A percentile compares a stretch with the other conserved stretches of the same genome.
Conservation (phyloP, 225 moss, liverwort and hornwort genomes). For the Rhytidiadelphus loreus region DNA sequence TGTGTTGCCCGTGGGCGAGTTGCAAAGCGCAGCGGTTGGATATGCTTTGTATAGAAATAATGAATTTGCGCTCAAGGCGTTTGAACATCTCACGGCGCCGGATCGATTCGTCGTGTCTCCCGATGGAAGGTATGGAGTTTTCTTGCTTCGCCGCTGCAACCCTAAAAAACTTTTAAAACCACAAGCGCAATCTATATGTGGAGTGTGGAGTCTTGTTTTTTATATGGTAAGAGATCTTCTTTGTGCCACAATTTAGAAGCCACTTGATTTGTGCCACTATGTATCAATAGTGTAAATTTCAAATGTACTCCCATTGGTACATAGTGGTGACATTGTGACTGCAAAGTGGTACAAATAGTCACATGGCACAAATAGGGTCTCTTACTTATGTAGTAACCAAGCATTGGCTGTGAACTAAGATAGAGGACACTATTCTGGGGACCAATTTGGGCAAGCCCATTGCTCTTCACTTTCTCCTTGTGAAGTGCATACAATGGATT, state of each 20-base stretch:
- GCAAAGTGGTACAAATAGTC: background rate
- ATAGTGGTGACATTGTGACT: too few species aligned
- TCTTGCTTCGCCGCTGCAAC: background rate
- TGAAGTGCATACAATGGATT: background rate
- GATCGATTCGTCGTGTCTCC: slow-evolving; percentile 4
- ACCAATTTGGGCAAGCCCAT: background rate
- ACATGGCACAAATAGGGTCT: background rate
- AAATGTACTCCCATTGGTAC: background rate
- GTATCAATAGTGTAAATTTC: background rate
- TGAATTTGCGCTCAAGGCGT: background rate
- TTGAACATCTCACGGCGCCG: background rate
- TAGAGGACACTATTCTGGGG: accelerated
- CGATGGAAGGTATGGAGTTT: background rate
- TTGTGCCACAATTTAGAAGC: background rate
- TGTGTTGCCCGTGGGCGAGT: slow-evolving; percentile 4
- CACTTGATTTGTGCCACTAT: background rate
- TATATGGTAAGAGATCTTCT: background rate
- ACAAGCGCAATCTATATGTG: background rate
- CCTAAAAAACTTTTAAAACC: too few species aligned
- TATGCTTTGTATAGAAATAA: slow-evolving; percentile 5
- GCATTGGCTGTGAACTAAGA: background rate
- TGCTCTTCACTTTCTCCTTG: background rate
- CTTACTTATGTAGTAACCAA: background rate
- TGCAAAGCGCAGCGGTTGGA: background rate
- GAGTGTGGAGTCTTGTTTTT: background rate